These are phyloP conservation scores for Ophiocordyceps unilateralis DNA, from an alignment of 2,329 filamentous ascomycete genomes.

Conservation along the genomic window DNA sequence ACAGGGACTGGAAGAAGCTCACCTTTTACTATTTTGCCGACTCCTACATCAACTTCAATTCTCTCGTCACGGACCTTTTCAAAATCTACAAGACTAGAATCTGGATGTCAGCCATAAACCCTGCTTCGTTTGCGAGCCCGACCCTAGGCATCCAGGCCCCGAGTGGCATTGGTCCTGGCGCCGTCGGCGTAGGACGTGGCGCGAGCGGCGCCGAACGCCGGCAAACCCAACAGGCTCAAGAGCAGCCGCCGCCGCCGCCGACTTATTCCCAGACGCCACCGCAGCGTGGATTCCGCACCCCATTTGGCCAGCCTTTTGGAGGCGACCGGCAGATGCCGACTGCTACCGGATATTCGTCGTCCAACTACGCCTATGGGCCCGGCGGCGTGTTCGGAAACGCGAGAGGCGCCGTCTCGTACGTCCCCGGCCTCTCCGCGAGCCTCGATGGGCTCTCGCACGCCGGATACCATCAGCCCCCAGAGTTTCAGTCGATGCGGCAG, in stretches of 20 bases:
- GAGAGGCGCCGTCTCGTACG: conserved; percentile 13
- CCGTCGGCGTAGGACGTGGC: conserved; percentile 39
- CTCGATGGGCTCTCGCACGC: conserved; percentile 13
- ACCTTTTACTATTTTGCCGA: conserved; percentile 99
- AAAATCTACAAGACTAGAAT: conserved; percentile 99
- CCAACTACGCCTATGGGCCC: conserved; percentile 18
- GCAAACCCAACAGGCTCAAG: conserved; percentile 24
- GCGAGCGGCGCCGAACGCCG: conserved; percentile 26
- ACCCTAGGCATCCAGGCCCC: conserved; percentile 54
- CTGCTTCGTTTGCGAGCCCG: conserved; percentile 78
- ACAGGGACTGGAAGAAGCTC: conserved; percentile 93
- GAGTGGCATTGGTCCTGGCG: conserved; percentile 47
- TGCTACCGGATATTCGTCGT: conserved; percentile 16
- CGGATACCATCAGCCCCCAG: conserved; percentile 18
- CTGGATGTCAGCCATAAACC: conserved; percentile 99
- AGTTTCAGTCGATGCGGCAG: conserved; percentile 28
- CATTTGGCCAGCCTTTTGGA: conserved; percentile 23
- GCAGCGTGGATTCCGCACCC: conserved; percentile 23
- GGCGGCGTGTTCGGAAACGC: conserved; percentile 16
- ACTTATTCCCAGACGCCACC: conserved; percentile 19
- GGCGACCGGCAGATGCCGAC: conserved; percentile 23
- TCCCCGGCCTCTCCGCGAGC: conserved; percentile 10
- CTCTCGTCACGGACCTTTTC: conserved; percentile 90
- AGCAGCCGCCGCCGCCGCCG: conserved; percentile 6
- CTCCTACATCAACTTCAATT: conserved; percentile 98